These are phyloP conservation scores for Plasmodium falciparum DNA, from an alignment of 169 alveolate genomes.

Conservation along the genomic window DNA sequence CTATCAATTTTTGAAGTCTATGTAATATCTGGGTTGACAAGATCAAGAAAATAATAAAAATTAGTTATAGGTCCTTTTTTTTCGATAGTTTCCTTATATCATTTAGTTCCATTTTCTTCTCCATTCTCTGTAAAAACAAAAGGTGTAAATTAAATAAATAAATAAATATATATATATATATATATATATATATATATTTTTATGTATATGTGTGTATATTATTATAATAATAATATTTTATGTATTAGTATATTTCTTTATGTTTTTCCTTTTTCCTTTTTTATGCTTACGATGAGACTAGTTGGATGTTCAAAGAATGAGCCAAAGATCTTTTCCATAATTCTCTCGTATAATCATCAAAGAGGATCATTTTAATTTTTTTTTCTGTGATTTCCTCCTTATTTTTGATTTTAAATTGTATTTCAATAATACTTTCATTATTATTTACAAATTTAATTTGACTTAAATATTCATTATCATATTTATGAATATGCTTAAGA, in stretches of 20 bases:
- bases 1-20: too few relatives aligned
- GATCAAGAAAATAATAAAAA: too few relatives aligned
- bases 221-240: too few relatives aligned
- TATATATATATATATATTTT: not conserved
- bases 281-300: slow-evolving; percentile 58
- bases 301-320: slow-evolving; percentile 42
- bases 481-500: slow-evolving; percentile 52
- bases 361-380: slow-evolving; percentile 62
- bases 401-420: slow-evolving; percentile 36
- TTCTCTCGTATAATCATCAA: slow-evolving; percentile 76
- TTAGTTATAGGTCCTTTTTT: too few relatives aligned
- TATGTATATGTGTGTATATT: too few relatives aligned
- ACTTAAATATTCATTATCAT: slow-evolving; percentile 55
- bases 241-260: not conserved
- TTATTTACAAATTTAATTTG: slow-evolving; percentile 51
- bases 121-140: slow-evolving; percentile 69
- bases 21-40: too few relatives aligned
- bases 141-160: slow-evolving; percentile 3
- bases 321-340: slow-evolving; percentile 73
- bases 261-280: not conserved
- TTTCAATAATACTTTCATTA: slow-evolving; percentile 38
- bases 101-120: slow-evolving; percentile 50
- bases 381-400: slow-evolving; percentile 21
- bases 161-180: slow-evolving; percentile 2
- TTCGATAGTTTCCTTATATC: too few relatives aligned